Evolutionary conservation across 768 basidiomycete species (phyloP).

Genomic region (Roridomyces roridus): DNA sequence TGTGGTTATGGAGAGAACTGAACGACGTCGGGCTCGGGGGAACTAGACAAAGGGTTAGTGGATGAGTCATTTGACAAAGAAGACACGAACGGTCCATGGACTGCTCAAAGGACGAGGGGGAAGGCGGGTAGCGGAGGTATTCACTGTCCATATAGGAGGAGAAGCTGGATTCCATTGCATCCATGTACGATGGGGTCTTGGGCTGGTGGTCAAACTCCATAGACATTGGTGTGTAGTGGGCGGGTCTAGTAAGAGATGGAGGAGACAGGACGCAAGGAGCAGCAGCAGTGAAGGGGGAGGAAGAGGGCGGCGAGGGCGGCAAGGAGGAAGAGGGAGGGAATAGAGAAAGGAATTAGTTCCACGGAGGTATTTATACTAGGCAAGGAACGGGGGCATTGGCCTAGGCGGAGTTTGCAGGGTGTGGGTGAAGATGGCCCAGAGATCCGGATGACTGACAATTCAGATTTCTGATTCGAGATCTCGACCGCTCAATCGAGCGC

Average conservation of each 20-base stretch:
- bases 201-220: slow-evolving; percentile 56
- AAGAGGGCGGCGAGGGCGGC: slow-evolving; percentile 30
- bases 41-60: slow-evolving; percentile 42
- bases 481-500: background rate
- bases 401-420: slow-evolving; percentile 3
- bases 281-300: slow-evolving; percentile 36
- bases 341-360: slow-evolving; percentile 32
- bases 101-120: slow-evolving; percentile 62
- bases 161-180: slow-evolving; percentile 47
- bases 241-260: slow-evolving; percentile 42
- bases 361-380: slow-evolving; percentile 24
- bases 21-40: slow-evolving; percentile 52
- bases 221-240: slow-evolving; percentile 32
- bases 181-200: slow-evolving; percentile 56
- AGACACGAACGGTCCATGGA: slow-evolving; percentile 65
- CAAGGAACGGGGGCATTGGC: slow-evolving; percentile 16
- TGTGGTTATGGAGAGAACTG: slow-evolving; percentile 66
- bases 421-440: slow-evolving; percentile 1
- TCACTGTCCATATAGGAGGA: slow-evolving; percentile 61
- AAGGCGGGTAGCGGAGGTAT: slow-evolving; percentile 77
- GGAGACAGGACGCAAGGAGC: slow-evolving; percentile 37
- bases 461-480: background rate
- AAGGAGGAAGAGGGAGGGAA: slow-evolving; percentile 26
- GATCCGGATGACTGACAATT: slow-evolving; percentile 11
- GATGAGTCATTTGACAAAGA: slow-evolving; percentile 4